Percentiles rank a stretch among this genome's conserved stretches.
These are phyloP conservation scores for Xylaria digitata DNA, from an alignment of 2,329 filamentous ascomycete species.

Conservation along the genomic window DNA sequence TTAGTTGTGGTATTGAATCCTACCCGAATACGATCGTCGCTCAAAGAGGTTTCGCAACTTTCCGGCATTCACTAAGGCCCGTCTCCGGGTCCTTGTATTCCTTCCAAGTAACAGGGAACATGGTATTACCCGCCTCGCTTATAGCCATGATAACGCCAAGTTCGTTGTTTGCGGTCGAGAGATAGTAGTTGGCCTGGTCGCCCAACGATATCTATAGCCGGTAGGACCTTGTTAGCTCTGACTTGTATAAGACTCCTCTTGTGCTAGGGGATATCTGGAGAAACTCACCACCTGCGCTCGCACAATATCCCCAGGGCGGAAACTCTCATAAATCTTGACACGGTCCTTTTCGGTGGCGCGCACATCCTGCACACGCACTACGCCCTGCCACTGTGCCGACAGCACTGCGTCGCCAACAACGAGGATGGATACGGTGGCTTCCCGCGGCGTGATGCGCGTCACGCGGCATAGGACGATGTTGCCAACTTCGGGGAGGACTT, in stretches of 20 bases:
- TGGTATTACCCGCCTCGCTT: constrained; percentile 87
- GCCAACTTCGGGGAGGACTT: constrained; percentile 83
- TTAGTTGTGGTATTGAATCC: constrained; percentile 12
- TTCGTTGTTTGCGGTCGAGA: constrained; percentile 91
- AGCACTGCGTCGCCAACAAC: constrained; percentile 79
- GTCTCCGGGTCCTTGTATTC: constrained; percentile 89
- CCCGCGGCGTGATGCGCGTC: constrained; percentile 83
- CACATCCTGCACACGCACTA: constrained; percentile 91
- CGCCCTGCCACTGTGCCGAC: constrained; percentile 83
- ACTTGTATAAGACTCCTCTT: background rate
- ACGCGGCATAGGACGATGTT: constrained; percentile 86
- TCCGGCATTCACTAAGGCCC: constrained; percentile 80
- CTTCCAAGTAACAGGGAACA: constrained; percentile 95
- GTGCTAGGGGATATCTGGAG: background rate
- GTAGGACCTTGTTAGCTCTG: constrained; percentile 16
- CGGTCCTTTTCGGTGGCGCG: constrained; percentile 96
- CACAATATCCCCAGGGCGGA: constrained; percentile 92
- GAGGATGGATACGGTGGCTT: constrained; percentile 87
- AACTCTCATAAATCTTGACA: constrained; percentile 89
- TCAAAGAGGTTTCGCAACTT: constrained; percentile 94
- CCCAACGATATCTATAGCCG: constrained; percentile 79
- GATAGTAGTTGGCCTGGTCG: constrained; percentile 94
- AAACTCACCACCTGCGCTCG: constrained; percentile 79
- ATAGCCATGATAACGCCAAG: constrained; percentile 93
- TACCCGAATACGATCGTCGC: constrained; percentile 15